Evolutionary conservation across 495 filamentous ascomycete genomes (phyloP), one percentile per base, ranked within the genome.

Genomic region (Elaphomyces granulatus): DNA sequence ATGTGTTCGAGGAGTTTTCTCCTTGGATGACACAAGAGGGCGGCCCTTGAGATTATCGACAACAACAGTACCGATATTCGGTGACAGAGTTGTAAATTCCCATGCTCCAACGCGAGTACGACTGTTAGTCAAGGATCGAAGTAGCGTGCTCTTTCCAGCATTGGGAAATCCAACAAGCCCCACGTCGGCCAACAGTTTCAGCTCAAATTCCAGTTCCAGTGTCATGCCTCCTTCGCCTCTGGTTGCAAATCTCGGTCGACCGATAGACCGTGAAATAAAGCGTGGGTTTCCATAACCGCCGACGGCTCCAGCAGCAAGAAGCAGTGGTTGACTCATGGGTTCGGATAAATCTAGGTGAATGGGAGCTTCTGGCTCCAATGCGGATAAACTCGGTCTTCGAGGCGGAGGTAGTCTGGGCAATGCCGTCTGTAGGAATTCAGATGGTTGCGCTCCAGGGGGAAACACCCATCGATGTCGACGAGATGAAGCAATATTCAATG

Each of bases 11-110:
- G 43, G 63, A 28, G 26, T 52, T 20, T 48, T 44, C 40, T 57
- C 57, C 20, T 52, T 50, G 23, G 53, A 51, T 36, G 50, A 57
- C 33, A 73, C 50, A 18, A 66, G 57, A 1, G 80, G 70, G 1
- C 83, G 70, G 3, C 90, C 85, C 37, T 71, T 75, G 55, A 82
- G 66, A 45, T 88, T 68, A 49, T 95, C 90, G 20, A 96, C 67
- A 4, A 95, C 80, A 10, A 96, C 84, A 1, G 92, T 98, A 28
- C 90, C 90, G 42, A 98, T 87, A 50, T 87, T 94, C 0, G 90
- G 90, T 32, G 83, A 78, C 4, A 98, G 67, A 0, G 90, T 98
- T 3, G 90, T 98, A 52, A 98, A 98, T 15, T 85, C 90, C 90
- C 90, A 98, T 51, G 84, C 74, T 16, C 90, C 90, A 19, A 98